Percentiles rank a stretch among this genome's conserved stretches.
phyloP scores from a whole-genome alignment of 2,329 filamentous ascomycete genomes.

The Ophioceras dolichostomum region DNA sequence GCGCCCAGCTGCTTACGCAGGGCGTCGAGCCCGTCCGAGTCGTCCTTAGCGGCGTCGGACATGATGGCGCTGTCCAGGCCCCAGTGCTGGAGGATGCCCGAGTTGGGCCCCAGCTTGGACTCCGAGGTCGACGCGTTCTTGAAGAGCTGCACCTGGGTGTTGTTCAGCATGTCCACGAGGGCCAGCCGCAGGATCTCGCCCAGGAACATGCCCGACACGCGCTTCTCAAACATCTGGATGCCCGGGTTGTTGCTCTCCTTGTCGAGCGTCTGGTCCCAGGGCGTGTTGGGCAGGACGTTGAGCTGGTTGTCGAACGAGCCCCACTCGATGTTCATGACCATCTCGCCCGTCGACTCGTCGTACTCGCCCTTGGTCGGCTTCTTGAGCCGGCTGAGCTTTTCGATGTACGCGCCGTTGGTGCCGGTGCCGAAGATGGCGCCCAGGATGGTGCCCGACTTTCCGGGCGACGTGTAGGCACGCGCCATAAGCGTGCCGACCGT shows the following conservation, averaged over 20 bases:
- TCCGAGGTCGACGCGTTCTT: constrained; percentile 61
- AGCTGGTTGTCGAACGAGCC: constrained; percentile 94
- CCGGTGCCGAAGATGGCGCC: constrained; percentile 96
- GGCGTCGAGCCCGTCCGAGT: constrained; percentile 55
- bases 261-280: constrained; percentile 73
- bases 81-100: constrained; percentile 67
- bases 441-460: constrained; percentile 76
- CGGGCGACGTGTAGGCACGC: constrained; percentile 84
- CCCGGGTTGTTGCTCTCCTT: constrained; percentile 77
- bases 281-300: constrained; percentile 73
- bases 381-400: constrained; percentile 75
- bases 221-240: constrained; percentile 98
- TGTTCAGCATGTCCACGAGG: constrained; percentile 59
- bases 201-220: constrained; percentile 95
- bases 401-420: constrained; percentile 94
- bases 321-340: constrained; percentile 99
- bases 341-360: constrained; percentile 72
- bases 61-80: constrained; percentile 85
- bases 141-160: constrained; percentile 59
- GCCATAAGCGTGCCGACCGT: constrained; percentile 98
- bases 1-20: constrained; percentile 70
- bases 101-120: constrained; percentile 32
- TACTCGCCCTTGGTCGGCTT: constrained; percentile 63
- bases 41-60: constrained; percentile 75
- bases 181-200: constrained; percentile 82